A percentile compares a stretch with the other conserved stretches of the same genome.
phyloP scores from a whole-genome alignment of 2,329 filamentous ascomycete genomes.

The Ophiostoma ulmi region DNA sequence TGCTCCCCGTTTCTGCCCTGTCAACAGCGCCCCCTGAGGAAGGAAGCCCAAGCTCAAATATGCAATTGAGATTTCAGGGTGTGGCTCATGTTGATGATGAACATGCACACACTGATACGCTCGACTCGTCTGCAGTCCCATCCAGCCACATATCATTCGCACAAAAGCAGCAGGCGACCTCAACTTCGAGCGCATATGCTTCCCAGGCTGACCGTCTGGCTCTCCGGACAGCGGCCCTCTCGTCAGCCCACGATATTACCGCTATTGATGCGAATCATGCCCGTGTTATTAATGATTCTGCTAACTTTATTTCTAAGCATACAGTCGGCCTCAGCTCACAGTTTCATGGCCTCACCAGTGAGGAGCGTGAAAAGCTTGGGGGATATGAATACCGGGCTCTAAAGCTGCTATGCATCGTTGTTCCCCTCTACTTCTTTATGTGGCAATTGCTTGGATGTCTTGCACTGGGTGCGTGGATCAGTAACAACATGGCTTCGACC shows the following conservation, averaged over 20 bases:
- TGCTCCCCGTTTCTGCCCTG: neutral
- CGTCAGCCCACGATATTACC: neutral
- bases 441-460: conserved; percentile 57
- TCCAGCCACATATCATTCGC: neutral
- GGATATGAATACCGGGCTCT: conserved; percentile 61
- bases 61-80: neutral
- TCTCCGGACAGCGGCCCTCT: neutral
- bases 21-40: neutral
- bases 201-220: neutral
- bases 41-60: neutral
- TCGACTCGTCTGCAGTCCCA: neutral
- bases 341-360: conserved; percentile 48
- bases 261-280: neutral
- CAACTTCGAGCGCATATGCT: neutral
- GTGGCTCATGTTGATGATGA: neutral
- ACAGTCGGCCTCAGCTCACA: conserved; percentile 49
- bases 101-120: neutral
- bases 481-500: conserved; percentile 44
- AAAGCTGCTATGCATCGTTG: conserved; percentile 52
- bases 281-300: neutral
- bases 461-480: conserved; percentile 58
- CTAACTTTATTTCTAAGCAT: conserved; percentile 35
- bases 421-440: conserved; percentile 55
- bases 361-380: conserved; percentile 54
- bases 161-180: neutral